Base-by-base conservation (phyloP, 2,329 filamentous ascomycete species). In the Fusarium napiforme region DNA sequence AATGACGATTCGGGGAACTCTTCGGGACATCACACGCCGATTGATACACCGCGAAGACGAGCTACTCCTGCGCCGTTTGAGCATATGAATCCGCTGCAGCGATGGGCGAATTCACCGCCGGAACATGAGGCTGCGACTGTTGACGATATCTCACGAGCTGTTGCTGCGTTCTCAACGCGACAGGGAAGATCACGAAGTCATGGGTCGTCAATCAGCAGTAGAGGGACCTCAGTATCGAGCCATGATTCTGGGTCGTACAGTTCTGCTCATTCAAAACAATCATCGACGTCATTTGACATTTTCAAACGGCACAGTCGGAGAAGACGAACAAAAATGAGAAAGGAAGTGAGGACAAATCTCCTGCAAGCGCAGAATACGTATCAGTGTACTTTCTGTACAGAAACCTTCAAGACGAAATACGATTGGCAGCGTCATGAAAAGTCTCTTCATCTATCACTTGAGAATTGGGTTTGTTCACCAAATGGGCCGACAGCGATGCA, bases 21-120 rank as follows among this genome's bases (percentile, higher is more conserved):
- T 47, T 63, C 63, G 2, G 60, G 60, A 1, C 71, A 62, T 36
- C 63, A 68, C 2, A 74, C 73, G 1, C 69, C 88, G 1, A 88
- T 93, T 63, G 85, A 90, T 64, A 92, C 93, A 19, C 90, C 90
- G 26, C 79, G 83, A 28, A 52, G 79, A 37, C 72, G 75, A 9
- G 66, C 71, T 0, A 83, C 85, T 45, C 85, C 85, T 9, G 86
- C 77, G 4, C 72, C 72, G 0, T 74, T 73, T 2, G 67, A 71
- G 19, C 56, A 71, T 10, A 75, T 79, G 72, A 75, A 78, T 18
- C 79, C 79, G 4, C 55, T 81, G 18, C 74, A 81, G 49, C 64
- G 80, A 60, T 82, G 80, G 80, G 75, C 79, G 4, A 78, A 81
- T 46, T 82, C 80, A 0, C 80, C 80, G 10, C 73, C 82, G 9